Percentiles rank a stretch among this genome's conserved stretches.
Conservation (phyloP, 176 grass and related monocot genomes). For the Avena sativa region DNA sequence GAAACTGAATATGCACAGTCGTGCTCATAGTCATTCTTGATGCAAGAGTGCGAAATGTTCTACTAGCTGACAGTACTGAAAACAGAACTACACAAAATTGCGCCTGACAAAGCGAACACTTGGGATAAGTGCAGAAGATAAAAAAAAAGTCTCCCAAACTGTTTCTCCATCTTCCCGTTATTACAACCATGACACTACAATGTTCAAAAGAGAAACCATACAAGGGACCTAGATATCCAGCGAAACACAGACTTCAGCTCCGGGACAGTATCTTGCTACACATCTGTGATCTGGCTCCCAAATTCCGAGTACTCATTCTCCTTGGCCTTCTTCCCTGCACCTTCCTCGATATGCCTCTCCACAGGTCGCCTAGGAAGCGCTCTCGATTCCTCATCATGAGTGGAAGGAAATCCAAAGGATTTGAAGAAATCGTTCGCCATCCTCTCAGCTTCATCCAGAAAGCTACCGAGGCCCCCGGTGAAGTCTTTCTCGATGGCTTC, state of each 20-base stretch:
- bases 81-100: conserved; percentile 38
- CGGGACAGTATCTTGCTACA: conserved; percentile 42
- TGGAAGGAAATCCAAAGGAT: conserved; percentile 51
- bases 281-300: conserved; percentile 67
- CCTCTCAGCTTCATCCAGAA: conserved; percentile 69
- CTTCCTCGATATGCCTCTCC: conserved; percentile 46
- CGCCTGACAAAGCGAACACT: neutral
- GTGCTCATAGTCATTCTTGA: neutral
- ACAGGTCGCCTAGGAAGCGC: conserved; percentile 31
- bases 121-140: neutral
- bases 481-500: conserved; percentile 71
- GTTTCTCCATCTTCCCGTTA: neutral
- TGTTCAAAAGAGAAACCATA: conserved; percentile 27
- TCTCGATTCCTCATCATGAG: conserved; percentile 22
- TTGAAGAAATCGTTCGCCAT: conserved; percentile 62
- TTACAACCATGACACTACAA: neutral
- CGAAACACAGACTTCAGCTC: conserved; percentile 20
- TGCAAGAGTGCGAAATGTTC: no score
- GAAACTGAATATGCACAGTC: neutral
- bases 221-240: neutral
- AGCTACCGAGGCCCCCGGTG: conserved; percentile 43
- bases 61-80: conserved; percentile 7
- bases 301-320: conserved; percentile 63
- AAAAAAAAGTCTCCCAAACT: neutral
- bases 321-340: conserved; percentile 15